Evolutionary conservation across 331 rosid species (phyloP).

Genomic region (Prunus yedoensis): DNA sequence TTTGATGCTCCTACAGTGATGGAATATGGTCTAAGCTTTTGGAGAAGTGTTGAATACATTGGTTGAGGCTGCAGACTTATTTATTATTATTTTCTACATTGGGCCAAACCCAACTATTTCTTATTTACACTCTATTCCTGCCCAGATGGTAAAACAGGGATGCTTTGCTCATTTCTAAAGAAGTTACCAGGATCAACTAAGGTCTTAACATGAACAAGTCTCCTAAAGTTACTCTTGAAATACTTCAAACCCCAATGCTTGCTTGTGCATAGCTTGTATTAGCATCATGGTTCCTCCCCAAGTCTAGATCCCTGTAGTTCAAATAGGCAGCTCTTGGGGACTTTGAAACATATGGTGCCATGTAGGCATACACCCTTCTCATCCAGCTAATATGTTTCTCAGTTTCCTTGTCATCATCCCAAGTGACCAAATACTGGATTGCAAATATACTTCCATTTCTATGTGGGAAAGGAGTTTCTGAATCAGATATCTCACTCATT

Average conservation of each 20-base stretch:
- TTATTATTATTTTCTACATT: no score
- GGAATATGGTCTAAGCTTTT: no score
- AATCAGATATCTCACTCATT: constrained; percentile 32
- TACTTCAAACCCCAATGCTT: constrained; percentile 36
- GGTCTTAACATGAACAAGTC: constrained; percentile 32
- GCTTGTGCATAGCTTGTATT: constrained; percentile 31
- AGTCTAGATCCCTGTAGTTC: constrained; percentile 44
- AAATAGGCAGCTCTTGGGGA: constrained; percentile 35
- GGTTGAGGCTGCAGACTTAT: no score
- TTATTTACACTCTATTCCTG: not conserved
- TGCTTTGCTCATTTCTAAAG: constrained; percentile 35
- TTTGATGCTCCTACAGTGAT: no score
- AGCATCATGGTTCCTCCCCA: constrained; percentile 24
- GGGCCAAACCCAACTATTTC: no score
- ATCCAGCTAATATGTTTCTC: constrained; percentile 20
- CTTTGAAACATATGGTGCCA: constrained; percentile 33
- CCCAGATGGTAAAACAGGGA: constrained; percentile 7
- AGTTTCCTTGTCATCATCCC: constrained; percentile 19
- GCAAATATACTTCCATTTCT: constrained; percentile 29
- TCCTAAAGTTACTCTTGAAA: constrained; percentile 29
- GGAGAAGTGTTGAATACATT: no score
- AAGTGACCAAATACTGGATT: constrained; percentile 19
- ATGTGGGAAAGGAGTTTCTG: constrained; percentile 35
- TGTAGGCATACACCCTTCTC: constrained; percentile 22
- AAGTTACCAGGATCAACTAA: constrained; percentile 37